Evolutionary conservation across 2,329 filamentous ascomycete genomes (phyloP).

Genomic region (Alternaria solani): DNA sequence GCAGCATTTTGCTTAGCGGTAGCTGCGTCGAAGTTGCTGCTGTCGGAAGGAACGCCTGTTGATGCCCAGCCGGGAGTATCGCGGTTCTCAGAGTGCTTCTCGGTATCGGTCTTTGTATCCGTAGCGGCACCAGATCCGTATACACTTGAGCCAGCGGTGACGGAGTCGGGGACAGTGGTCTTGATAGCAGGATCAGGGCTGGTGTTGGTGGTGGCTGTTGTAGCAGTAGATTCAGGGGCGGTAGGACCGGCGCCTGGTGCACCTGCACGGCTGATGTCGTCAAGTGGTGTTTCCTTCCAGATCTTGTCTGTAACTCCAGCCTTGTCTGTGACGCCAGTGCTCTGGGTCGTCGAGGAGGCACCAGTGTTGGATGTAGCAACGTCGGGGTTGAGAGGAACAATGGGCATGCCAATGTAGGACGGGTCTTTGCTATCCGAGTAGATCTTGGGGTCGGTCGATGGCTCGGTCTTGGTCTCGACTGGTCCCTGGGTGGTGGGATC

Average conservation of each 20-base stretch:
- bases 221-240: slow-evolving; percentile 6
- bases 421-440: slow-evolving; percentile 23
- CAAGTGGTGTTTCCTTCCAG: slow-evolving; percentile 40
- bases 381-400: slow-evolving; percentile 30
- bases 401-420: slow-evolving; percentile 26
- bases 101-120: slow-evolving; percentile 30
- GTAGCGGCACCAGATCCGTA: slow-evolving; percentile 23
- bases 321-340: slow-evolving; percentile 41
- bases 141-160: slow-evolving; percentile 14
- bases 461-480: slow-evolving; percentile 5
- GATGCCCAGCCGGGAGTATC: slow-evolving; percentile 58
- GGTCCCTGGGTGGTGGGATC: slow-evolving; percentile 20
- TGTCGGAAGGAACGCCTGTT: slow-evolving; percentile 60
- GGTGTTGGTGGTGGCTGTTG: slow-evolving; percentile 12
- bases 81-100: slow-evolving; percentile 33
- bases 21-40: slow-evolving; percentile 69
- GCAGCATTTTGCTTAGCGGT: slow-evolving; percentile 57
- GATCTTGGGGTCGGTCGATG: slow-evolving; percentile 17
- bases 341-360: slow-evolving; percentile 33
- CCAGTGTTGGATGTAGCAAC: slow-evolving; percentile 27
- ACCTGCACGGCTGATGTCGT: slow-evolving; percentile 33
- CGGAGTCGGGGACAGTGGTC: slow-evolving; percentile 23
- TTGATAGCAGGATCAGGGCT: slow-evolving; percentile 19
- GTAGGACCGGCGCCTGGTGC: slow-evolving; percentile 30
- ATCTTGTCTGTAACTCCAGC: slow-evolving; percentile 36